These are phyloP conservation scores for Proliferodiscus dingleyae DNA, from an alignment of 2,329 filamentous ascomycete genomes.

Conservation along the genomic window DNA sequence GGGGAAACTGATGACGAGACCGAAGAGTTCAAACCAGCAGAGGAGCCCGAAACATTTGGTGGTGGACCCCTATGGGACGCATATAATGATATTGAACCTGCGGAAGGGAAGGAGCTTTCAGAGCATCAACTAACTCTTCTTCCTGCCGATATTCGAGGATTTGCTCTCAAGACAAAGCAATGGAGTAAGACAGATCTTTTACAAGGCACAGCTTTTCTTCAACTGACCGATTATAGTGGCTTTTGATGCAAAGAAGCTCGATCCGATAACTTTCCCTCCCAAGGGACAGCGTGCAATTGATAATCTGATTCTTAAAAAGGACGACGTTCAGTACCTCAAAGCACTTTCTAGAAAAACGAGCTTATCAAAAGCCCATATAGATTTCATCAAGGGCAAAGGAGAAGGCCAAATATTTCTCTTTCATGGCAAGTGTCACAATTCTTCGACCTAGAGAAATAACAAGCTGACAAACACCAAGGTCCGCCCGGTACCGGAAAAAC, in stretches of 20 bases:
- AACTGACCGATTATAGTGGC: neutral
- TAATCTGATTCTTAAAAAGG: neutral
- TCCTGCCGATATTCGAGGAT: constrained; percentile 3
- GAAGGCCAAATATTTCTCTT: constrained; percentile 15
- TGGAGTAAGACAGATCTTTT: neutral
- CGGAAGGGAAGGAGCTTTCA: neutral
- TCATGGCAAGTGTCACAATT: constrained; percentile 4
- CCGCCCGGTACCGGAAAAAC: constrained; percentile 12
- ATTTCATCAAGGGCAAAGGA: constrained; percentile 14
- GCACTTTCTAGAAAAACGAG: neutral
- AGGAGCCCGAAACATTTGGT: neutral
- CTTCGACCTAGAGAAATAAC: neutral
- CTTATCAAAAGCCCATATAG: neutral
- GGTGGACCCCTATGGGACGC: neutral
- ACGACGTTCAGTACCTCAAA: neutral
- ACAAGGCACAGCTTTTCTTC: too few species aligned
- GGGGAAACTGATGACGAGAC: neutral
- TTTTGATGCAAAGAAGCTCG: neutral
- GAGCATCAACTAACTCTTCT: neutral
- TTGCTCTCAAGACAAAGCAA: constrained; percentile 5
- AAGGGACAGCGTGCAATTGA: neutral
- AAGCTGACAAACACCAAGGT: neutral
- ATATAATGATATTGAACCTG: constrained; percentile 1
- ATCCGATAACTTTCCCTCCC: neutral
- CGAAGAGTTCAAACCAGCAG: neutral